Base-by-base conservation (phyloP, 768 basidiomycete genomes). In the Suillus ampliporus region DNA sequence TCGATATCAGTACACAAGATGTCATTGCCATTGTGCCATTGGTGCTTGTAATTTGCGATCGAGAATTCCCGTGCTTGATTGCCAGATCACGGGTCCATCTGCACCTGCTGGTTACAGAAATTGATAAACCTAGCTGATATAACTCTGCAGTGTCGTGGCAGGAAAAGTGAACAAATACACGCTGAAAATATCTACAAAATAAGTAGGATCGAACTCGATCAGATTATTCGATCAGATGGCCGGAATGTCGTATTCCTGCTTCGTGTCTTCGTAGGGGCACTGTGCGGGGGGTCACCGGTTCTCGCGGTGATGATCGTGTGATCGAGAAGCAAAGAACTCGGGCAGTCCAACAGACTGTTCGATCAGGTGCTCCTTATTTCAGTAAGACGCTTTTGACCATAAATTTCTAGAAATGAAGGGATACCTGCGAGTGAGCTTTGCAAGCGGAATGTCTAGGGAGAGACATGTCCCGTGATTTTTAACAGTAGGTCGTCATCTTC, bases 401-500 rank as follows among this genome's bases (percentile, higher is more conserved):
- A 3, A 14, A 38, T 3, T 38, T 23, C 37, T 38, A 26, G 5
- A 54, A 38, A 11, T 26, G 37, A 34, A 52, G 31, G n/a, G 13
- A n/a, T 52, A 13, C 10, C 31, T n/a, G 19, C 17, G 31, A 52
- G 14, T 19, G n/a, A 13, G 10, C 15, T 21, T 53, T 53, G 21
- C 21, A 15, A 37, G 35, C 23, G 7, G 17, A 56, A 28, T 7
- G 17, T 15, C 26, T 40, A 56, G 10, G 54, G 11, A 40, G 38
- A 54, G 14, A 64, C 34, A 10, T 71, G 64, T n/a, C 65, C 63
- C 15, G 61, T 57, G 53, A 72, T 57, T 37, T 60, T 72, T 31
- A 74, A 60, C 21, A 80, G 78, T n/a, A 91, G 76, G 40, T 87
- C 84, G 59, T 86, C 80, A 4, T 74, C 70, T 28, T 70, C 73